A percentile compares a stretch with the other conserved stretches of the same genome.
Conservation (phyloP, 208 protist genomes). For the Borovskyia barvae region DNA sequence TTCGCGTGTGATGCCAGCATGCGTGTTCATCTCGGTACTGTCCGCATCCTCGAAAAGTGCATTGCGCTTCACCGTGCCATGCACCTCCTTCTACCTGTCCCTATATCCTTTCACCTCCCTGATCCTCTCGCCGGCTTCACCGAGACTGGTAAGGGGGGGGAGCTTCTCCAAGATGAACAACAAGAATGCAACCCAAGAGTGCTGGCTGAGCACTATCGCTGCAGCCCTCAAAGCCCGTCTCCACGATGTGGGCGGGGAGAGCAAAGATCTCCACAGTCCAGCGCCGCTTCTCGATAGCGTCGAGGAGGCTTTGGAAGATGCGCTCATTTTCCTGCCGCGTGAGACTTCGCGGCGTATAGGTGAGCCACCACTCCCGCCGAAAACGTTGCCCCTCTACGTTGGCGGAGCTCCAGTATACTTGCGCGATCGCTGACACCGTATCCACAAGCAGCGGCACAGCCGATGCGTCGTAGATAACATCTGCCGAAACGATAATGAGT, state of each 20-base stretch:
- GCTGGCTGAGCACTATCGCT: slow-evolving; percentile 2
- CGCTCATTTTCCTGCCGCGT: slow-evolving; percentile 23
- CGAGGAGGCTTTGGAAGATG: slow-evolving; percentile 21
- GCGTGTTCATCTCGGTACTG: too few species aligned
- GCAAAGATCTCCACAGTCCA: slow-evolving; percentile 8
- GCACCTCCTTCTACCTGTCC: too few species aligned
- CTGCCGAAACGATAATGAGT: slow-evolving; percentile 29
- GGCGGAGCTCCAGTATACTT: neutral
- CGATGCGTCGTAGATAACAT: slow-evolving; percentile 32
- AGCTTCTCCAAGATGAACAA: too few species aligned
- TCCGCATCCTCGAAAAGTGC: too few species aligned
- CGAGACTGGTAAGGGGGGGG: too few species aligned
- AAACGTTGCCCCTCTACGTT: neutral
- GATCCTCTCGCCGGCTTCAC: too few species aligned
- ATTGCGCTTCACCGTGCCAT: too few species aligned
- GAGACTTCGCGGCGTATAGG: slow-evolving; percentile 38
- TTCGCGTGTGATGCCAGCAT: too few species aligned
- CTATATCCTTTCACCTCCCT: too few species aligned
- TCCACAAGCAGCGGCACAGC: slow-evolving; percentile 31
- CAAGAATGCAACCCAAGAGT: slow-evolving; percentile 23
- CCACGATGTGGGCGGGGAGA: slow-evolving; percentile 1
- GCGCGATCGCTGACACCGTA: slow-evolving; percentile 13
- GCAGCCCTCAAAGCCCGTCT: slow-evolving; percentile 18
- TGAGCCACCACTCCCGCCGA: slow-evolving; percentile 29
- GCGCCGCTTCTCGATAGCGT: neutral